Base-by-base conservation (phyloP, 2,329 filamentous ascomycete genomes). In the Pseudocercospora vitis region DNA sequence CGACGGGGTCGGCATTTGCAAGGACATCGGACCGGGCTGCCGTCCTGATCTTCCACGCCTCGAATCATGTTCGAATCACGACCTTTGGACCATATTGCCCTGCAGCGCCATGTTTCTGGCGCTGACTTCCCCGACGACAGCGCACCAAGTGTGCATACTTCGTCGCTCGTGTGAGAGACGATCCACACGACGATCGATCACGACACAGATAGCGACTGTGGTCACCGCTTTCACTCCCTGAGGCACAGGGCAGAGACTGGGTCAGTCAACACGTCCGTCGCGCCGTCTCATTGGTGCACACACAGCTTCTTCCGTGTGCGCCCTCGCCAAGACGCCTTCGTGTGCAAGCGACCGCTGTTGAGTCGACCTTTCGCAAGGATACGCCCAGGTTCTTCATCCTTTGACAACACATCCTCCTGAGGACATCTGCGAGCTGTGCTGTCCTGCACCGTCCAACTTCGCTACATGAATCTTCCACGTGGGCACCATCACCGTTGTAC, bases 281-380 rank as follows among this genome's bases (percentile, higher is more conserved):
- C 9, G 33, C 16, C 18, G 16, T 12, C 21, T 24, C 8, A 26
- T 42, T 42, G 37, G 21, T 21, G 24, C 12, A 42, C 6, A 42
- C 37, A 24, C n/a, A 12, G 14, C 37, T 12, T 42, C 24, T n/a
- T 42, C 37, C 37, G 19, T 42, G 24, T 21, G 21, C 7, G 24
- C 5, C 19, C 21, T 42, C 21, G 19, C 24, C 37, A n/a, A 21
- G 12, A 14, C 37, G 37, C 37, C 37, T 12, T 42, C 37, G 21
- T 18, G 23, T 45, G 42, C 42, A 45, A 14, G 42, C 42, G 42
- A 31, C 42, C 42, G 42, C 42, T 31, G 42, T 45, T 28, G 42
- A 45, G 42, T 11, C 24, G 42, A 24, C 16, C 12, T 28, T 11
- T 19, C 3, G 42, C 42, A 45, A 18, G 42, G 24, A 45, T 45